Evolutionary conservation across 2,329 filamentous ascomycete species (phyloP), one percentile per base, ranked within the genome.

Genomic region (Fusarium compactum): DNA sequence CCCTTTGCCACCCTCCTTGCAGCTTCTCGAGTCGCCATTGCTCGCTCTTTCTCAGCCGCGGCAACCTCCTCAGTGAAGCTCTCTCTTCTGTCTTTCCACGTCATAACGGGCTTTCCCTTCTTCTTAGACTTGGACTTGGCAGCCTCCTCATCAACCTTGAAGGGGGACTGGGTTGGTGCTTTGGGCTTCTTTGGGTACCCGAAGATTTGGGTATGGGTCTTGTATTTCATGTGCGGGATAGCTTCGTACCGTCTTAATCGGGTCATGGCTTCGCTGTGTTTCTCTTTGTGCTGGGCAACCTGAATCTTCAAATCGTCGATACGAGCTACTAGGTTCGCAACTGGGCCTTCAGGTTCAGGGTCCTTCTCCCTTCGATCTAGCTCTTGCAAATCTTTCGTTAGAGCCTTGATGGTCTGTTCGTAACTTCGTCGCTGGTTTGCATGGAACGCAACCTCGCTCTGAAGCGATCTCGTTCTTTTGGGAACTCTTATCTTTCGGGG

Each of bases 381-480:
- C 4, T 15, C 20, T n/a, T 61, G 29, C 40, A 69, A 25, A 18
- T 76, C 74, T 15, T 54, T 66, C 48, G 53, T 54, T 16, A 76
- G 58, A 25, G 60, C 52, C 20, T 10, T 61, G 48, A 64, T 70
- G 22, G 52, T 77, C 71, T 59, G 74, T 64, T 38, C 73, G 62
- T 79, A 80, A 11, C 70, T 69, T 8, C 76, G 72, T 18, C 71
- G 75, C 61, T 80, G 77, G 14, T 70, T 75, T 41, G 71, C 74
- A 56, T 80, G 79, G 52, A 77, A 74, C 1, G 76, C 72, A 15
- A 75, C 76, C 27, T 69, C 62, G 15, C 66, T 72, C 56, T 80
- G 79, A 29, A 76, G 52, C 45, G 67, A 48, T n/a, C 71, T 67
- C 14, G 70, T 69, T 51, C 68, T 62, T 15, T 59, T 65, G 8